Conservation (phyloP, 1,284 basidiomycete species). For the Veloboletus limbatus region DNA sequence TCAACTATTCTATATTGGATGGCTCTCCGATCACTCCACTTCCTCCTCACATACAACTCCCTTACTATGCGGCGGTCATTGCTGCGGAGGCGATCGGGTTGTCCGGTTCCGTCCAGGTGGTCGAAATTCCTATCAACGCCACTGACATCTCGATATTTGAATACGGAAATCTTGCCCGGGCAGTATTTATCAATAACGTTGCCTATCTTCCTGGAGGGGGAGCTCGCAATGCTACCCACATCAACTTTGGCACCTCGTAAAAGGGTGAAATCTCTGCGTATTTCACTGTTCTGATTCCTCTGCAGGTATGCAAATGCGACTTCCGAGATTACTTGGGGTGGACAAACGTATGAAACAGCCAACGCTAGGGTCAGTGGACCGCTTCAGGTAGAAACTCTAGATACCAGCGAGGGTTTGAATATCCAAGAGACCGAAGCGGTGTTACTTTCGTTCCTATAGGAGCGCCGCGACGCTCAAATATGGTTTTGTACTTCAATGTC, state of each 20-base stretch:
- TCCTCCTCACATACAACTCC: constrained; percentile 54
- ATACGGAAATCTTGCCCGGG: constrained; percentile 41
- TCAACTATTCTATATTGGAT: constrained; percentile 52
- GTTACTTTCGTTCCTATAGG: constrained; percentile 40
- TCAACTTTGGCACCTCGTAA: too few species aligned
- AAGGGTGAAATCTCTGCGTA: background rate
- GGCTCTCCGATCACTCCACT: constrained; percentile 48
- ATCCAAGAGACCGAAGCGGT: constrained; percentile 57
- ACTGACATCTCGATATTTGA: constrained; percentile 57
- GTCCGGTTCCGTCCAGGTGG: constrained; percentile 39
- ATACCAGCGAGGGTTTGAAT: constrained; percentile 45
- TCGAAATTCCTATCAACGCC: constrained; percentile 52
- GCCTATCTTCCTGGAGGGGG: constrained; percentile 45
- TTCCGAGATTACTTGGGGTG: constrained; percentile 57
- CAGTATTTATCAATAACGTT: constrained; percentile 56
- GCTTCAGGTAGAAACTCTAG: constrained; percentile 35
- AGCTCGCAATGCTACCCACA: constrained; percentile 40
- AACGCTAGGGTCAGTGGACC: constrained; percentile 46
- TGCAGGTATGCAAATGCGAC: constrained; percentile 55
- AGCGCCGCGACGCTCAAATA: too few species aligned
- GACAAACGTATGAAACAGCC: constrained; percentile 60
- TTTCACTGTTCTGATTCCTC: constrained; percentile 2
- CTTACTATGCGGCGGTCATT: constrained; percentile 60
- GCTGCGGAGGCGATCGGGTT: constrained; percentile 43
- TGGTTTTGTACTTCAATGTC: too few species aligned